Base-by-base conservation (phyloP, 148 eudicot species). In the Vaccinium vitisidaea region DNA sequence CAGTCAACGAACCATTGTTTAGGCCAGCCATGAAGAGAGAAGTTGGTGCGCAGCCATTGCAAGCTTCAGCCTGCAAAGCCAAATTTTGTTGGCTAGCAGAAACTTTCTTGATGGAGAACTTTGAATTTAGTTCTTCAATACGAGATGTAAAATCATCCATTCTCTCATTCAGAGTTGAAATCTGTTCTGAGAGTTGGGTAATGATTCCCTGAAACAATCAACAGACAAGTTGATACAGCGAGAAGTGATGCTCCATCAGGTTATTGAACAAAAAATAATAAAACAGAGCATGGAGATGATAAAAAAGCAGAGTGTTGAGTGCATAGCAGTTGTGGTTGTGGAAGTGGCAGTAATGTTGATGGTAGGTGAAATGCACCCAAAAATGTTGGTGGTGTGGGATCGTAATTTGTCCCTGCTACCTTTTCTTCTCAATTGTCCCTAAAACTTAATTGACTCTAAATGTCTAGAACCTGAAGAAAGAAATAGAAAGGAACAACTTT, bases 71-170 rank as follows among this genome's bases (percentile, higher is more conserved):
- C 82, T 92, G 97, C 87, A 88, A 56, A 49, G 90, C 93, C 86
- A 95, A 85, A 90, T 94, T 96, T 81, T 92, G 98, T 82, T 91
- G 99, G 89, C 98, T 92, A 59, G 90, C 84, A 70, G 91, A 93
- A 63, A 86, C 85, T 87, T 85, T 86, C 61, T 77, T 89, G 63
- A 21, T 43, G 6, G 92, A 84, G 67, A 95, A 50, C 88, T 90
- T 95, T 48, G 96, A 89, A 87, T 88, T 97, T 71, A 97, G 88
- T 83, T 95, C 98, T 86, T 97, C 98, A 46, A 97, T 91, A 65
- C 91, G 90, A 73, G 99, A 97, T 71, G 95, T 95, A 79, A 97
- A 93, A 84, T 95, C 98, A 54, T 97, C 96, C 93, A 95, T 95
- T 85, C 98, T 92, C 87, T 94, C 99, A 83, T 91, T 97, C 81